Evolutionary conservation across 768 basidiomycete genomes (phyloP).

Genomic region (Mycena amicta): DNA sequence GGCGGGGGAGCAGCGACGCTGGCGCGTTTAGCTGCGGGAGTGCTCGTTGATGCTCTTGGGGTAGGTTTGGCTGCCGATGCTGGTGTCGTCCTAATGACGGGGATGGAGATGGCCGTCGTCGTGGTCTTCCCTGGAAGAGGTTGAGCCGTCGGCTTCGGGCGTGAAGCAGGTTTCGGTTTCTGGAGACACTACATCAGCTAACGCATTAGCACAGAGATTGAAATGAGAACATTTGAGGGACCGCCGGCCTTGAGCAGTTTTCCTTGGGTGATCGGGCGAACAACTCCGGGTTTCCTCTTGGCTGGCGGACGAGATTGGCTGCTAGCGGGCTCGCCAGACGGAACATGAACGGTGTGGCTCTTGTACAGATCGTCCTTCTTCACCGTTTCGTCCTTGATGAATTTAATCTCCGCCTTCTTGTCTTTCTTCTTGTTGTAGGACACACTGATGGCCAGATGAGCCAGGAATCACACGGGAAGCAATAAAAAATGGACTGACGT

Average conservation of each 20-base stretch:
- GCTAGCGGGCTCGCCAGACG: conserved; percentile 81
- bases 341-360: conserved; percentile 86
- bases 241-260: conserved; percentile 80
- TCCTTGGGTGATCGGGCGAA: conserved; percentile 83
- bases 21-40: conserved; percentile 38
- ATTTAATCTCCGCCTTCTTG: conserved; percentile 85
- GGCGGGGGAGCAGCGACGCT: conserved; percentile 46
- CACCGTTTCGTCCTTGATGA: conserved; percentile 87
- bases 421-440: conserved; percentile 97
- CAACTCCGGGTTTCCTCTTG: conserved; percentile 84
- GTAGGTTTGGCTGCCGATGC: conserved; percentile 32
- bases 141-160: conserved; percentile 63
- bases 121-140: conserved; percentile 64
- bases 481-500: conserved; percentile 55
- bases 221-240: conserved; percentile 55
- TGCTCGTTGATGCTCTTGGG: conserved; percentile 25
- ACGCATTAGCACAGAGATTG: not conserved
- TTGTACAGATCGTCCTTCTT: conserved; percentile 85
- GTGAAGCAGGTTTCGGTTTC: conserved; percentile 54
- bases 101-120: conserved; percentile 36
- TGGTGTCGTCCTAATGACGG: conserved; percentile 31
- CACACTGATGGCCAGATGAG: conserved; percentile 49
- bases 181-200: conserved; percentile 22
- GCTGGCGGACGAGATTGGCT: conserved; percentile 85
- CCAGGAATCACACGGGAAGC: not conserved